These are phyloP conservation scores for Rachicladosporium sp. DNA, from an alignment of 2,329 filamentous ascomycete species.

Conservation along the genomic window DNA sequence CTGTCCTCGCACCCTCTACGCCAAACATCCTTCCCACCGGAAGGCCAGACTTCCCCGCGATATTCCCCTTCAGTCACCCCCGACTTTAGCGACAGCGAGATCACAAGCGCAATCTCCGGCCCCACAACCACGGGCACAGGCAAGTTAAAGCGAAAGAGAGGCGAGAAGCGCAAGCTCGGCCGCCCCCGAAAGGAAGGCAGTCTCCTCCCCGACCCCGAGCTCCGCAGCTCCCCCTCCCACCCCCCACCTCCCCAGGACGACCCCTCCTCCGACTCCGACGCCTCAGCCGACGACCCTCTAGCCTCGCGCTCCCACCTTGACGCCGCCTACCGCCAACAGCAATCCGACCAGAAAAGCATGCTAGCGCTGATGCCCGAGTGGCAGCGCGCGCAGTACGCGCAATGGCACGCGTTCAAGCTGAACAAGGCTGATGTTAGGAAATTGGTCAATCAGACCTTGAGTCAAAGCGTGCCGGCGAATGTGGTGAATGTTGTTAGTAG, in stretches of 20 bases:
- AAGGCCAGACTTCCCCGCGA: constrained; percentile 12
- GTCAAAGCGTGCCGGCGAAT: constrained; percentile 61
- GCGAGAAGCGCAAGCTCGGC: constrained; percentile 15
- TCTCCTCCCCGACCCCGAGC: too few relatives aligned
- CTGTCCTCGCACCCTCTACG: constrained; percentile 57
- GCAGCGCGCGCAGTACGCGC: constrained; percentile 58
- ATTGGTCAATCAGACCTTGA: constrained; percentile 70
- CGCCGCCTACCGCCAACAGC: constrained; percentile 34
- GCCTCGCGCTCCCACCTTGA: constrained; percentile 19
- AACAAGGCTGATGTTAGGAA: constrained; percentile 57
- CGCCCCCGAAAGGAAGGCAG: constrained; percentile 11
- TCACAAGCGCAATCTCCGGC: constrained; percentile 18
- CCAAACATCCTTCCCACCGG: constrained; percentile 56
- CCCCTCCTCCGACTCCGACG: constrained; percentile 24
- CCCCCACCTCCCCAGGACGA: constrained; percentile 12
- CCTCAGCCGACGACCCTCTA: constrained; percentile 39
- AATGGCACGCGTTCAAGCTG: constrained; percentile 57
- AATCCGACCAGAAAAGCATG: constrained; percentile 26
- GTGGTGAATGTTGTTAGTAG: constrained; percentile 66
- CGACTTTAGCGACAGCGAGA: constrained; percentile 24
- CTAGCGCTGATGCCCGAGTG: constrained; percentile 45
- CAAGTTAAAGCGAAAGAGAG: constrained; percentile 16
- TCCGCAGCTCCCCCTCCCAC: too few relatives aligned
- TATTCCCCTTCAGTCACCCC: constrained; percentile 19
- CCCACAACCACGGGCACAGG: constrained; percentile 22